Evolutionary conservation across 768 basidiomycete species (phyloP).

Genomic region (Cubamyces sp.): DNA sequence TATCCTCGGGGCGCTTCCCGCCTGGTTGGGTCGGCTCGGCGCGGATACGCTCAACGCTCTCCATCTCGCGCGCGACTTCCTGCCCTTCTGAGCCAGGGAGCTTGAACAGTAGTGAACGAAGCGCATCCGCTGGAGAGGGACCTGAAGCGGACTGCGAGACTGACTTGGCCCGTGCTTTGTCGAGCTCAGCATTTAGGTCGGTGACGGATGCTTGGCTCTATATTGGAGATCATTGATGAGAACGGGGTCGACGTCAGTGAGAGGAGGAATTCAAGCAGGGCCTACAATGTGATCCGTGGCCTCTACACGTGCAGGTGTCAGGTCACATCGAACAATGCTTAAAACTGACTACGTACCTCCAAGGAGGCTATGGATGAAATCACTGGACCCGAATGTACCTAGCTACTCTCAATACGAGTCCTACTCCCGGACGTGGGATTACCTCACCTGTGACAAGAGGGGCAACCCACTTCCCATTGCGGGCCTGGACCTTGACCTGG

Average conservation of each 20-base stretch:
- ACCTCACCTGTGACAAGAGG: conserved; percentile 76
- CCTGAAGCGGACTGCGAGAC: conserved; percentile 37
- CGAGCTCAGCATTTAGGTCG: conserved; percentile 81
- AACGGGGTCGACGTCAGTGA: background rate
- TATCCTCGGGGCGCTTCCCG: conserved; percentile 74
- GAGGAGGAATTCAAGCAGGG: background rate
- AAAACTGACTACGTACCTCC: conserved; percentile 53
- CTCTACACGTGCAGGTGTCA: conserved; percentile 41
- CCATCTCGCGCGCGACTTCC: conserved; percentile 76
- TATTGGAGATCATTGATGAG: background rate
- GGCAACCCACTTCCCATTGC: conserved; percentile 73
- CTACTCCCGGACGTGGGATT: background rate
- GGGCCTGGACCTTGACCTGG: conserved; percentile 72
- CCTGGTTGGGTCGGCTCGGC: conserved; percentile 51
- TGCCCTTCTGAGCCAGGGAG: conserved; percentile 62
- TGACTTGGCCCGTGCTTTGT: conserved; percentile 64
- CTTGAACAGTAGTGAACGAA: conserved; percentile 63
- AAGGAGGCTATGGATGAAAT: conserved; percentile 78
- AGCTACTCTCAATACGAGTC: background rate
- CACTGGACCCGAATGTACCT: conserved; percentile 78
- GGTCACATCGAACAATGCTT: too few species aligned
- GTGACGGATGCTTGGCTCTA: conserved; percentile 71
- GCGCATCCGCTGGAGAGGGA: conserved; percentile 47
- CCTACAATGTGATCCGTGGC: conserved; percentile 65
- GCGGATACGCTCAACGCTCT: conserved; percentile 70